These are phyloP conservation scores for Serpula lacrymans DNA, from an alignment of 768 basidiomycete species.

Conservation along the genomic window DNA sequence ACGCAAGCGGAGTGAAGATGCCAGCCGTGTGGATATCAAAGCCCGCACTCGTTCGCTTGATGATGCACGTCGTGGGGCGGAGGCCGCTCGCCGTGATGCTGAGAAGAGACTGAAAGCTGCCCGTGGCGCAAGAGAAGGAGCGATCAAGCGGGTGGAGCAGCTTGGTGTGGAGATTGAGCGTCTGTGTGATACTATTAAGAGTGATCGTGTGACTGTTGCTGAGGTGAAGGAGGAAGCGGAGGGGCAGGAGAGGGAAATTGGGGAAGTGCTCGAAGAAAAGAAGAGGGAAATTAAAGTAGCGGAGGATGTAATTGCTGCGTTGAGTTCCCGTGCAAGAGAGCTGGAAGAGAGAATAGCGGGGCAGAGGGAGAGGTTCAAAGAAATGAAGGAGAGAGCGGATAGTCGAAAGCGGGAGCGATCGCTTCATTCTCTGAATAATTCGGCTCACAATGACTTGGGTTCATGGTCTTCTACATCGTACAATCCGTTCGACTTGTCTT, in stretches of 20 bases:
- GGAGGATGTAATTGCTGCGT: conserved; percentile 62
- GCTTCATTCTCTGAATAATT: conserved; percentile 26
- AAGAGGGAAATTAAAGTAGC: conserved; percentile 52
- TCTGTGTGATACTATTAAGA: conserved; percentile 50
- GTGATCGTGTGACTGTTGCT: conserved; percentile 52
- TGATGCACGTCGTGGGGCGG: conserved; percentile 81
- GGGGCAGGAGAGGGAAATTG: conserved; percentile 43
- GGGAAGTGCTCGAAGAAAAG: conserved; percentile 49
- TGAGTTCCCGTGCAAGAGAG: conserved; percentile 65
- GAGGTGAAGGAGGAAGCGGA: conserved; percentile 43
- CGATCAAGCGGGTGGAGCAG: conserved; percentile 52
- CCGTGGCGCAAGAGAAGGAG: conserved; percentile 59
- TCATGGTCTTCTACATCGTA: conserved; percentile 23
- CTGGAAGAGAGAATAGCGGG: conserved; percentile 68
- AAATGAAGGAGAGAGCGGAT: conserved; percentile 58
- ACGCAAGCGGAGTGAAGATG: conserved; percentile 81
- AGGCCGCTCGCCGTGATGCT: conserved; percentile 74
- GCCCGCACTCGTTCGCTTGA: conserved; percentile 82
- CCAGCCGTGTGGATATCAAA: conserved; percentile 72
- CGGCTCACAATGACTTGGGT: conserved; percentile 13
- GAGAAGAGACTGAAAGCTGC: conserved; percentile 84
- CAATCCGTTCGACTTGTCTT: conserved; percentile 26
- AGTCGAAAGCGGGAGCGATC: conserved; percentile 41
- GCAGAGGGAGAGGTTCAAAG: conserved; percentile 56
- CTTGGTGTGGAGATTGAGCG: conserved; percentile 60